Conservation (phyloP, 73 alveolate species). For the Tetrahymena elliotti region DNA sequence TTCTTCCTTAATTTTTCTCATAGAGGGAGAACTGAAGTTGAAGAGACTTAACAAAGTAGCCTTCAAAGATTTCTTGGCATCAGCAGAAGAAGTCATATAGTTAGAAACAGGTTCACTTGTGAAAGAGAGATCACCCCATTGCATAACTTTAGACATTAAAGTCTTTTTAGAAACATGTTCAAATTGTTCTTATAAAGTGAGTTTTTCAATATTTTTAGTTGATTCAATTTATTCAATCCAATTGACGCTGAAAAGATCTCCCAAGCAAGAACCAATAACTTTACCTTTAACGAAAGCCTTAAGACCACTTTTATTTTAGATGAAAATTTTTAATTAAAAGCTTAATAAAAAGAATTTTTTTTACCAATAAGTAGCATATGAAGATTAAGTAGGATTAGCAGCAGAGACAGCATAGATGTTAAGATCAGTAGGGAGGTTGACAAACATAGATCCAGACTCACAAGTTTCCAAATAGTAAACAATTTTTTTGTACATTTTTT, state of each 20-base stretch:
- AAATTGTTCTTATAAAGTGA: constrained; percentile 44
- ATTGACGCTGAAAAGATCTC: constrained; percentile 92
- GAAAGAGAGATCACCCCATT: constrained; percentile 65
- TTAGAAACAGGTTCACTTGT: constrained; percentile 46
- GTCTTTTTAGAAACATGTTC: constrained; percentile 42
- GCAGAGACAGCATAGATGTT: constrained; percentile 92
- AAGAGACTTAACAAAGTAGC: not conserved
- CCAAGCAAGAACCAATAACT: constrained; percentile 94
- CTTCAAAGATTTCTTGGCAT: not conserved
- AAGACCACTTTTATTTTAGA: not conserved
- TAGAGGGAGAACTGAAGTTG: not conserved
- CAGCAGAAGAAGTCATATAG: not conserved
- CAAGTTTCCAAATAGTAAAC: constrained; percentile 96
- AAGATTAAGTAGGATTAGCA: constrained; percentile 86
- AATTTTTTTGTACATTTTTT: constrained; percentile 75
- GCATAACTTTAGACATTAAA: constrained; percentile 58
- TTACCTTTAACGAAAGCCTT: constrained; percentile 85
- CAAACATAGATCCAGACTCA: constrained; percentile 96
- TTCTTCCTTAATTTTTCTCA: not conserved
- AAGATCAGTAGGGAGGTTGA: constrained; percentile 13
- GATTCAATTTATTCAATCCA: constrained; percentile 95
- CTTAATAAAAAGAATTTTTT: constrained; percentile 47
- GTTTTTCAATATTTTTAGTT: not conserved
- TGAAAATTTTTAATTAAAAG: constrained; percentile 10
- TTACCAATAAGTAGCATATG: constrained; percentile 94